Conservation (phyloP, 192 early-diverging fungal genomes). For the Backusella luteola region DNA sequence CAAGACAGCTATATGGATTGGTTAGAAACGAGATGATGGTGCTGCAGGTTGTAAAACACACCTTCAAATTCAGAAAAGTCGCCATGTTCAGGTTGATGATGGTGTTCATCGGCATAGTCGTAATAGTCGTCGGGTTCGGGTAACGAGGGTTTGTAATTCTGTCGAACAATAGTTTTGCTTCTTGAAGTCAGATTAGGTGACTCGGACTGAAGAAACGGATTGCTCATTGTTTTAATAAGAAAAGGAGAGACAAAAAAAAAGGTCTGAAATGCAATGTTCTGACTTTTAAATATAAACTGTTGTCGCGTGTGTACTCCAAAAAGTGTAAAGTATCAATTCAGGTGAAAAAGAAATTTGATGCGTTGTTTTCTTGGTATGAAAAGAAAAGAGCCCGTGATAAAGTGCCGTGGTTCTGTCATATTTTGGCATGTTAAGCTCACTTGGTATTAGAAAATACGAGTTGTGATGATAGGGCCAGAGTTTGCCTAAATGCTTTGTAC, state of each 20-base stretch:
- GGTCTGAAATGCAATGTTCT: background rate
- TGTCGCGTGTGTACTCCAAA: too few relatives aligned
- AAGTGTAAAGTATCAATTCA: too few relatives aligned
- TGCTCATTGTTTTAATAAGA: background rate
- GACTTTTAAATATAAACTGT: background rate
- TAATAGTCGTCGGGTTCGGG: background rate
- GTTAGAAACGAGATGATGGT: background rate
- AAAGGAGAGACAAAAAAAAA: background rate
- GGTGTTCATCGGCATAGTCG: background rate
- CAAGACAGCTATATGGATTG: constrained; percentile 22
- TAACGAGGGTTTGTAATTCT: background rate
- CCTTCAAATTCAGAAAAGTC: constrained; percentile 35
- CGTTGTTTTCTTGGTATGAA: too few relatives aligned
- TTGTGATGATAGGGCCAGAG: too few relatives aligned
- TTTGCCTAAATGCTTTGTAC: too few relatives aligned
- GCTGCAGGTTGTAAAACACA: background rate
- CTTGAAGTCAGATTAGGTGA: background rate
- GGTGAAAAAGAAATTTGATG: too few relatives aligned
- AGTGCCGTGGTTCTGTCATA: too few relatives aligned
- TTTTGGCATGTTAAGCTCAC: too few relatives aligned
- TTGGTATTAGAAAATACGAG: too few relatives aligned
- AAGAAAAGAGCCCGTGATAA: too few relatives aligned
- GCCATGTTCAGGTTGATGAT: constrained; percentile 7
- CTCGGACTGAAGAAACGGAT: constrained; percentile 2
- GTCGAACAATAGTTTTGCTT: constrained; percentile 7